Base-by-base conservation (phyloP, 441 rosid genomes). In the Croton laevigatus region DNA sequence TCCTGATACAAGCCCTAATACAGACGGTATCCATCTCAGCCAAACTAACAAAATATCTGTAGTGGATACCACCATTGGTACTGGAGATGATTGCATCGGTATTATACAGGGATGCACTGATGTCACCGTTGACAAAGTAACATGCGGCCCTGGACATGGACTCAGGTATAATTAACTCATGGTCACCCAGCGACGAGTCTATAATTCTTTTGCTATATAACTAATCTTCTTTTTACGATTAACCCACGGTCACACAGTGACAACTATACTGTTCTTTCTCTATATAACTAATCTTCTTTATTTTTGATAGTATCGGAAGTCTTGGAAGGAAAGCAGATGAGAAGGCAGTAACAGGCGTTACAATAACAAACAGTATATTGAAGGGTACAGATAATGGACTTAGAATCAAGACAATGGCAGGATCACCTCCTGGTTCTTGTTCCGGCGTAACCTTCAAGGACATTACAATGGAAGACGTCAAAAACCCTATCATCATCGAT, bases 111-210 rank as follows among this genome's bases (percentile, higher is more conserved):
- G 90, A 51, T 59, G 78, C 75, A 75, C 66, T 12, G 76, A 84
- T 74, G 59, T 87, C 59, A 81, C 66, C 58, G n/a, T 89, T 61
- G 74, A 74, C 36, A 79, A 80, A 6, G 83, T 92, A 27, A 20
- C 8, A 2, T 92, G 97, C 8, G 97, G 96, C 62, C 94, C 94
- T 0, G 97, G 94, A 44, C 96, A 92, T 61, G 96, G 96, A 51
- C 34, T 88, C 73, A 89, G 92, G 91, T 87, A 76, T n/a, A 6
- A 13, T 10, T 40, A 22, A 60, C 46, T 46, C 52, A 27, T 27
- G 32, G 32, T 27, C 32, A 27, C 32, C 1, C 32, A 27, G 1
- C 32, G 32, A 27, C 2, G 2, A 27, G 1, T 27, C 32, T 27
- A 27, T 2, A 1, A 2, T 27, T 27, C 32, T 2, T 27, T 27